phyloP scores from a whole-genome alignment of 2,329 filamentous ascomycete species.

The Ophiostoma fasciatum region DNA sequence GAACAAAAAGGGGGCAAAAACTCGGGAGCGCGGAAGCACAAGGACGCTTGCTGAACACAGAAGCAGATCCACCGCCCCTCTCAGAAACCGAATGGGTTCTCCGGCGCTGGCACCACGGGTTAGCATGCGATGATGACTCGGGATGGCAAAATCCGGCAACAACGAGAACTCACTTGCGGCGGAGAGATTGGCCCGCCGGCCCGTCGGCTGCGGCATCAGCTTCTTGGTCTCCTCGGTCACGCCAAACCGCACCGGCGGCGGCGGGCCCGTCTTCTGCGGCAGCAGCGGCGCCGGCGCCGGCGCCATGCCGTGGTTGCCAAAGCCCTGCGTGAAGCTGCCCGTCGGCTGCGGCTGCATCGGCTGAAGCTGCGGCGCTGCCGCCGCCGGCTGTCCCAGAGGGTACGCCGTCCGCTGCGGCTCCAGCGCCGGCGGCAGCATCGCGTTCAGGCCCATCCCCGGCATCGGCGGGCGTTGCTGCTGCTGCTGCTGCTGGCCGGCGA shows the following conservation, averaged over 20 bases:
- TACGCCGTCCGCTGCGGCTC: constrained; percentile 43
- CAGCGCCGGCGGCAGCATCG: constrained; percentile 41
- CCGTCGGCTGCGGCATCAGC: constrained; percentile 73
- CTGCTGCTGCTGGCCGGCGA: constrained; percentile 21
- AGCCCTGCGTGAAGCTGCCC: constrained; percentile 37
- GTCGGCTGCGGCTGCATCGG: constrained; percentile 66
- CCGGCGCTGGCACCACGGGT: constrained; percentile 14
- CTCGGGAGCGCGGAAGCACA: background rate
- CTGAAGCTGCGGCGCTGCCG: constrained; percentile 41
- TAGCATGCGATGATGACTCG: constrained; percentile 3
- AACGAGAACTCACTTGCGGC: constrained; percentile 59
- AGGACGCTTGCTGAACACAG: constrained; percentile 3
- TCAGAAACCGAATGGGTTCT: constrained; percentile 20
- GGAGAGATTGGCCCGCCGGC: constrained; percentile 74
- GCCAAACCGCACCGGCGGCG: constrained; percentile 81
- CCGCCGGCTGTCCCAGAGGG: constrained; percentile 28
- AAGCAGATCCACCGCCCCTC: too few relatives aligned
- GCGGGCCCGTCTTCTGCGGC: constrained; percentile 70
- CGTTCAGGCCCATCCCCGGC: constrained; percentile 33
- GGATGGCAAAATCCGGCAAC: background rate
- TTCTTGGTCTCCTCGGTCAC: constrained; percentile 59
- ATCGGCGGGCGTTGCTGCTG: constrained; percentile 23
- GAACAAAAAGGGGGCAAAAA: background rate
- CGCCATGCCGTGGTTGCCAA: constrained; percentile 25
- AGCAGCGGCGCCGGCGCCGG: constrained; percentile 43